These are phyloP conservation scores for Podosphaera leucotricha DNA, from an alignment of 2,329 filamentous ascomycete species.

Conservation along the genomic window DNA sequence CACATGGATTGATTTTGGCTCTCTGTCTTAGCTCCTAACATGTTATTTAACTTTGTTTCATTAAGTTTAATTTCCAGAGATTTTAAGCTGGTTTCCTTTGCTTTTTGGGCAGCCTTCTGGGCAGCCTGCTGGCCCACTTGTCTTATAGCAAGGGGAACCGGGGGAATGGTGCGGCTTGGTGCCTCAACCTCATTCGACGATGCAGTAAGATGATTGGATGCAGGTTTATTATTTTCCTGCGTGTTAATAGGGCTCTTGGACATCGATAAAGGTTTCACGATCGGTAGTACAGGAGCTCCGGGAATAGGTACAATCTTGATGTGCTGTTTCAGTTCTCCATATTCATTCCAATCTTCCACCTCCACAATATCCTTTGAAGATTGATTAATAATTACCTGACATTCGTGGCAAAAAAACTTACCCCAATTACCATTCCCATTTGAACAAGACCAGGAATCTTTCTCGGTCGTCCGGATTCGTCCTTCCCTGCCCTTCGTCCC, in stretches of 20 bases:
- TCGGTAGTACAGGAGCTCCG: slow-evolving; percentile 8
- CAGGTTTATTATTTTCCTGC: slow-evolving; percentile 3
- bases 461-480: slow-evolving; percentile 32
- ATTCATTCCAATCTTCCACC: slow-evolving; percentile 98
- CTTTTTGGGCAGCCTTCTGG: slow-evolving; percentile 40
- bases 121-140: slow-evolving; percentile 42
- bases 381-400: slow-evolving; percentile 4
- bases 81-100: slow-evolving; percentile 31
- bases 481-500: slow-evolving; percentile 60
- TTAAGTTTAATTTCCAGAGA: slow-evolving; percentile 2
- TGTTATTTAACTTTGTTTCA: slow-evolving; percentile 3
- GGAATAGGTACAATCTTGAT: slow-evolving; percentile 32
- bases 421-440: slow-evolving; percentile 62
- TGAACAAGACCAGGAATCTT: slow-evolving; percentile 81
- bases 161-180: slow-evolving; percentile 3
- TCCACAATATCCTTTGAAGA: slow-evolving; percentile 57
- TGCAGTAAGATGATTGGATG: slow-evolving; percentile 8
- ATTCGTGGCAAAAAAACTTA: slow-evolving; percentile 25
- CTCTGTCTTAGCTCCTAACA: slow-evolving; percentile 1
- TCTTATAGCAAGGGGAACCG: slow-evolving; percentile 22
- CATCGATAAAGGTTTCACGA: slow-evolving; percentile 5
- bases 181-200: slow-evolving; percentile 10
- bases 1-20: background rate
- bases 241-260: slow-evolving; percentile 1
- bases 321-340: slow-evolving; percentile 77